Base-by-base conservation (phyloP, 2,329 filamentous ascomycete species). In the Cyanodermella asteris region DNA sequence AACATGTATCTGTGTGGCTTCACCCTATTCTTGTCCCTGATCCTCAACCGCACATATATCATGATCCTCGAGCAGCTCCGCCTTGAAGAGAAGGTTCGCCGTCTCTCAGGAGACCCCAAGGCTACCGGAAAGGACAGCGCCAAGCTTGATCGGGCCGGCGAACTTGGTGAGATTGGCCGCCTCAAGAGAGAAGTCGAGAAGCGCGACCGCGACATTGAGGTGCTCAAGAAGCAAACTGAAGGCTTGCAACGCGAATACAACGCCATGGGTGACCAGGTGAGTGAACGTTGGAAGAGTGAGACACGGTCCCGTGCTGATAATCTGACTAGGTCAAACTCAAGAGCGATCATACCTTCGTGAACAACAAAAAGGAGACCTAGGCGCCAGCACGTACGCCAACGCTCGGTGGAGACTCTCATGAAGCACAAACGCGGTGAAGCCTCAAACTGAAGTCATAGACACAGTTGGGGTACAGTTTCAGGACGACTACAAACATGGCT, bases 1-100 rank as follows among this genome's bases (percentile, higher is more conserved):
- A 97, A 97, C 70, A 97, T 97, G 87, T 97, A 97, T 59, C 81
- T 97, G 33, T 94, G 87, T 53, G 87, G 87, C 41, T 97, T 97
- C 63, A 97, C 87, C 5, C 73, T 97, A 35, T 94, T 97, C 69
- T 73, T 97, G 33, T 94, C 84, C 27, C 64, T 97, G 36, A 97
- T 97, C 53, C 77, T 90, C 47, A 94, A 97, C 71, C 84, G 87
- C 46, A 97, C 87, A 45, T 97, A 94, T 60, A 76, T 73, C 44
- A 84, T 94, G 77, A 91, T 93, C 44, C 65, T 91, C 36, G 82
- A 93, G 40, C 69, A 76, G 25, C 75, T 93, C 44, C 68, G 78
- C 34, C 73, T 97, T 27, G 84, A 97, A 59, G 80, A 91, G 54
- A 77, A 78, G 56, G 56, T 93, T 46, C 82, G 80, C 63, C 56